Conservation (phyloP, 345 rosid species). For the Microthlaspi erraticum region DNA sequence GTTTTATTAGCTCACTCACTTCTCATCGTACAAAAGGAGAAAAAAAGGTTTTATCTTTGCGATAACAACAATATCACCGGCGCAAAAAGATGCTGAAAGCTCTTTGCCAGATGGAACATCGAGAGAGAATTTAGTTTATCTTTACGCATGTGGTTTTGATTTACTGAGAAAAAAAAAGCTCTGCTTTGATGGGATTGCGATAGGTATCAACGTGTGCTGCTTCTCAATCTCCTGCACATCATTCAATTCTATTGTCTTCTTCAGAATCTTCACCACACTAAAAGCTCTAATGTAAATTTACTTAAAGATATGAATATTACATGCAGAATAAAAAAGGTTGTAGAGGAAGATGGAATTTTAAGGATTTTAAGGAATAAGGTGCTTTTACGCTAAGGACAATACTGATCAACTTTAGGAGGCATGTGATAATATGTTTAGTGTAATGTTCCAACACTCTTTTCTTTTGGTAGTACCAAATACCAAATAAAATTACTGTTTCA, state of each 20-base stretch:
- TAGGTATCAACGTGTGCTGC: conserved; percentile 25
- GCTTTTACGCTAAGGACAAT: not conserved
- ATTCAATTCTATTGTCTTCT: conserved; percentile 8
- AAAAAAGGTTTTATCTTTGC: not conserved
- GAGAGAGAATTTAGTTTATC: conserved; percentile 18
- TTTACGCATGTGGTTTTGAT: conserved; percentile 29
- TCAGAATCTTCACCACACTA: not conserved
- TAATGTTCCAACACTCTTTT: too few relatives aligned
- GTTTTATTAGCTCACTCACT: not conserved
- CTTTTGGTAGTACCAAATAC: too few relatives aligned
- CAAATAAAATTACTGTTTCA: conserved; percentile 14
- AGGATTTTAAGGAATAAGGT: conserved; percentile 34
- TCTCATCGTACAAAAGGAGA: not conserved
- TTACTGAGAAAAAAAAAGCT: conserved; percentile 15
- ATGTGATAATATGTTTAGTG: not conserved
- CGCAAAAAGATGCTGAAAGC: conserved; percentile 5
- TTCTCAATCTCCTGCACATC: conserved; percentile 13
- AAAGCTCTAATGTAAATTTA: not conserved
- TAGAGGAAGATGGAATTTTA: conserved; percentile 21
- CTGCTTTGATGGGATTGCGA: conserved; percentile 30
- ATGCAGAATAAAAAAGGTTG: conserved; percentile 12
- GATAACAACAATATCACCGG: not conserved
- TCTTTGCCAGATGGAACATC: conserved; percentile 11
- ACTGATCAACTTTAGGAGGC: not conserved
- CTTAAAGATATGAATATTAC: not conserved